Conservation (phyloP, 2,329 filamentous ascomycete genomes). For the Alternaria arbusti region DNA sequence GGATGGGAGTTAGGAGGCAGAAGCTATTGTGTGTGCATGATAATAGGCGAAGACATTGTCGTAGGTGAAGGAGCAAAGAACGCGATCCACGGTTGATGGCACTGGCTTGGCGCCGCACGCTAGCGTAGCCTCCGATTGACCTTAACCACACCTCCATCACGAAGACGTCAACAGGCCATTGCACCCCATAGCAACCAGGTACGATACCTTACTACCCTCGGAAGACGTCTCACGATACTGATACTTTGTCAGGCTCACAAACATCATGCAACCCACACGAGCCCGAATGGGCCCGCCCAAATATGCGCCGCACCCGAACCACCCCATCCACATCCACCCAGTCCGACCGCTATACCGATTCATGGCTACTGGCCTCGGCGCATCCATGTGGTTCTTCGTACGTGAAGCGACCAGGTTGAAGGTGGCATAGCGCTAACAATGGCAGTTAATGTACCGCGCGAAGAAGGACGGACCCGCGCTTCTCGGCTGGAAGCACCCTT, state of each 20-base stretch:
- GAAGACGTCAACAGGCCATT: constrained; percentile 39
- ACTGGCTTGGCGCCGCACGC: constrained; percentile 23
- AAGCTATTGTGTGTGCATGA: constrained; percentile 25
- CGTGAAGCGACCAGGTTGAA: constrained; percentile 43
- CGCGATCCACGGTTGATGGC: constrained; percentile 25
- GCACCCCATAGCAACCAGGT: constrained; percentile 34
- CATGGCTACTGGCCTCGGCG: constrained; percentile 83
- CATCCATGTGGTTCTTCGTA: constrained; percentile 99
- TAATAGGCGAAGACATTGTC: constrained; percentile 7
- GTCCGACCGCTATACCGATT: constrained; percentile 79
- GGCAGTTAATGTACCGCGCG: constrained; percentile 89
- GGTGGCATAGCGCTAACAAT: constrained; percentile 25
- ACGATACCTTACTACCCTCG: background rate
- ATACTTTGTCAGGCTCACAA: constrained; percentile 23
- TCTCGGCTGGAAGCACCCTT: constrained; percentile 87
- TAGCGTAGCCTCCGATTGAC: constrained; percentile 24
- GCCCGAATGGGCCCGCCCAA: constrained; percentile 47
- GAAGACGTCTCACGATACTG: constrained; percentile 1
- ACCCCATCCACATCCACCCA: constrained; percentile 65
- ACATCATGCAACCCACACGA: constrained; percentile 36
- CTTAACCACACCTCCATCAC: constrained; percentile 33
- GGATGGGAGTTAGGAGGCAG: constrained; percentile 13
- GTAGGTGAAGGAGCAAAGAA: constrained; percentile 24
- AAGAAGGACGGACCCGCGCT: constrained; percentile 94
- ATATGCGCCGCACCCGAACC: constrained; percentile 50